Conservation (phyloP, 148 eudicot species). For the Rhododendron ovatum region DNA sequence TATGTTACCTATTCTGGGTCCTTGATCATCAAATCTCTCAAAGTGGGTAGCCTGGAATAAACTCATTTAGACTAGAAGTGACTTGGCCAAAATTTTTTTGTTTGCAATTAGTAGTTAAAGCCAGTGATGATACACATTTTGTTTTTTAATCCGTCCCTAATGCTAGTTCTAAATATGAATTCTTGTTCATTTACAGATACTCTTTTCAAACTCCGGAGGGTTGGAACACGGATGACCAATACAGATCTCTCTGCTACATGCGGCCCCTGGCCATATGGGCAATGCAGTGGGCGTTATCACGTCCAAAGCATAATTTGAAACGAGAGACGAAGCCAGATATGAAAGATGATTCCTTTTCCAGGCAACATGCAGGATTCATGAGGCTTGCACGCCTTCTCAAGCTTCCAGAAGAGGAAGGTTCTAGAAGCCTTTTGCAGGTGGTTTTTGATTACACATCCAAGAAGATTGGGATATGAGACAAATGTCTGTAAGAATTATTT, state of each 20-base stretch:
- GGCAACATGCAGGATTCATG: conserved; percentile 28
- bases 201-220: conserved; percentile 52
- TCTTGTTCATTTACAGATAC: conserved; percentile 23
- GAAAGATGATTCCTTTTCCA: conserved; percentile 26
- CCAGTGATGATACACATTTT: neutral
- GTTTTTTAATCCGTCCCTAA: neutral
- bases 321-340: conserved; percentile 20
- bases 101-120: neutral
- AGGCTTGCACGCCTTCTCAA: conserved; percentile 42
- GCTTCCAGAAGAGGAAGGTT: conserved; percentile 32
- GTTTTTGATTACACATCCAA: conserved; percentile 38
- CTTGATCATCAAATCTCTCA: neutral
- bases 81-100: neutral
- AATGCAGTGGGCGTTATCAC: conserved; percentile 60
- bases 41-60: neutral
- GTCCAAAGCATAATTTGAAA: conserved; percentile 16
- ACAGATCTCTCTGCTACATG: conserved; percentile 47
- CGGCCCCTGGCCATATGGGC: conserved; percentile 63
- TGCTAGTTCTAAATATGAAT: neutral
- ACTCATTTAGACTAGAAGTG: neutral
- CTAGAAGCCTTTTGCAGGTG: conserved; percentile 32
- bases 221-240: conserved; percentile 42
- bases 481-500: neutral
- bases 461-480: conserved; percentile 25
- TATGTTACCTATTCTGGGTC: neutral